A percentile compares a stretch with the other conserved stretches of the same genome.
Conservation (phyloP, 495 filamentous ascomycete species). For the Thermochaetoides thermophila region DNA sequence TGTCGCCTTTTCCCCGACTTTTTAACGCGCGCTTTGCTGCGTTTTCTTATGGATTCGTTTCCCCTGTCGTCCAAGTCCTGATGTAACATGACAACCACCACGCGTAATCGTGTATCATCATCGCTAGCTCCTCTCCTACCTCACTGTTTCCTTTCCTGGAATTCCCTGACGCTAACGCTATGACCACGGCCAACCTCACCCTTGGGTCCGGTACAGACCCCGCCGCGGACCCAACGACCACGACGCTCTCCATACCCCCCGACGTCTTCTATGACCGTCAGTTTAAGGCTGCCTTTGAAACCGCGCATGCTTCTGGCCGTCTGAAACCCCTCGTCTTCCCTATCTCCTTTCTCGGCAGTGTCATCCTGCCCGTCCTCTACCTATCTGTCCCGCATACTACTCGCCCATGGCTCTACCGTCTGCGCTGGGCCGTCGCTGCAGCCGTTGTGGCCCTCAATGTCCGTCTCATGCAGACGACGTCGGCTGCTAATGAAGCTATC, state of each 20-base stretch:
- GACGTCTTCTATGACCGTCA: constrained; percentile 3
- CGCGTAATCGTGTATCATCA: too few species aligned
- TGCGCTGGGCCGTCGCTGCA: constrained; percentile 40
- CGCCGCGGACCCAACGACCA: constrained; percentile 3
- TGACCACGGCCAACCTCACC: too few species aligned
- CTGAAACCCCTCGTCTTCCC: constrained; percentile 42
- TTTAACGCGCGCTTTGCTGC: too few species aligned
- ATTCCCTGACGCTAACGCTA: too few species aligned
- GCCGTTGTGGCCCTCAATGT: constrained; percentile 21
- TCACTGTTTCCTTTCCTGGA: too few species aligned
- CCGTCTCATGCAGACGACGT: constrained; percentile 33
- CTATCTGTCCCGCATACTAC: constrained; percentile 43
- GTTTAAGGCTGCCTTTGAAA: constrained; percentile 5
- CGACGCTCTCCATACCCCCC: constrained; percentile 3
- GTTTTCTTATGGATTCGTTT: too few species aligned
- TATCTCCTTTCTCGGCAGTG: constrained; percentile 31
- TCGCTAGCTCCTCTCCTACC: too few species aligned
- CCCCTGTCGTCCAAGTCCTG: too few species aligned
- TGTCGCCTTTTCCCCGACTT: too few species aligned
- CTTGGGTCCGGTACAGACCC: too few species aligned
- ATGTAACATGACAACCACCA: too few species aligned
- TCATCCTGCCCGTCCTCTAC: constrained; percentile 39
- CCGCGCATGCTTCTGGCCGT: constrained; percentile 15
- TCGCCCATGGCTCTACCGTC: constrained; percentile 29
- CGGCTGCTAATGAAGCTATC: constrained; percentile 40